These are phyloP conservation scores for Metarhizium robertsii DNA, from an alignment of 2,329 filamentous ascomycete species.

Conservation along the genomic window DNA sequence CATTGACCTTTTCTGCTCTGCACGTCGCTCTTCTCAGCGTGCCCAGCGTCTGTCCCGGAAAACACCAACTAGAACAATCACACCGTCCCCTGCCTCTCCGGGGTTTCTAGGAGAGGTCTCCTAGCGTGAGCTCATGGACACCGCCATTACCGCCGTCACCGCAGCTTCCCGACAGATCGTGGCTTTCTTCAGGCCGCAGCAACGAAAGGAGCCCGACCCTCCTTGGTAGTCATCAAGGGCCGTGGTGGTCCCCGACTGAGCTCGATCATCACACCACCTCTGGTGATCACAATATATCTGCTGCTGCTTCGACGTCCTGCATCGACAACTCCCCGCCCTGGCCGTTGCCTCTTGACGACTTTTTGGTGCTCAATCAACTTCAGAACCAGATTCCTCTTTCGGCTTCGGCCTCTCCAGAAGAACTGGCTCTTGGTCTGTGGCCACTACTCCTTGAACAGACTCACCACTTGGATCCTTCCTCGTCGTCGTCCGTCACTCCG, in stretches of 20 bases:
- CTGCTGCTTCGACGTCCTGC: conserved; percentile 2
- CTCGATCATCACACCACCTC: not conserved
- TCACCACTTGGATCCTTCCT: not conserved
- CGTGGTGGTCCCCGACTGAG: conserved; percentile 7
- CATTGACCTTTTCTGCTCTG: not conserved
- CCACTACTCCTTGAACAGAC: not conserved
- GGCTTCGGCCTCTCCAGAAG: not conserved
- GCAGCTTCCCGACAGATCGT: conserved; percentile 1
- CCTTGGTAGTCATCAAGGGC: conserved; percentile 8
- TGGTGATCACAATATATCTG: not conserved
- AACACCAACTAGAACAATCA: not conserved
- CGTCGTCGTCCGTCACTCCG: not conserved
- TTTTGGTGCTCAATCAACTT: not conserved
- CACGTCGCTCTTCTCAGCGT: not conserved
- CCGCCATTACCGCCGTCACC: conserved; percentile 1
- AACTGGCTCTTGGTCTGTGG: not conserved
- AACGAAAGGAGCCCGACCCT: conserved; percentile 7
- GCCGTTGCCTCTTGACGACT: not conserved
- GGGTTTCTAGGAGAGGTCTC: conserved; percentile 10
- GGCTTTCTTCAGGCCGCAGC: conserved; percentile 11
- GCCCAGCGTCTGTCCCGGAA: not conserved
- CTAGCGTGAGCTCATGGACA: conserved; percentile 14
- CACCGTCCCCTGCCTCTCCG: conserved; percentile 6
- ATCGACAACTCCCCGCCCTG: not conserved
- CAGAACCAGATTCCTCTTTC: not conserved